phyloP scores from a whole-genome alignment of 2,329 filamentous ascomycete genomes.

The Beauveria sp. region DNA sequence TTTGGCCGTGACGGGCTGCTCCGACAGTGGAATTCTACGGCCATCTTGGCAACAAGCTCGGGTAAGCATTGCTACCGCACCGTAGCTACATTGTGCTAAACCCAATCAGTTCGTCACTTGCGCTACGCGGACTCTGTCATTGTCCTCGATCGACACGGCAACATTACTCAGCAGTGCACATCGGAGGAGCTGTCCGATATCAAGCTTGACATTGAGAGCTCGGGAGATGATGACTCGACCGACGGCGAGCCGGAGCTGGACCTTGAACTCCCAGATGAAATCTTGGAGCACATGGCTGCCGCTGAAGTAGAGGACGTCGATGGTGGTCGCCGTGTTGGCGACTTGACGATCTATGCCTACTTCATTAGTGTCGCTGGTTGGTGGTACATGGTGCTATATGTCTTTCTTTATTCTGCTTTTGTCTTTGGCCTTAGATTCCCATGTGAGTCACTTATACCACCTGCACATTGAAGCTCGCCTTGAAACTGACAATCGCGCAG shows the following conservation, averaged over 20 bases:
- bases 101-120: conserved; percentile 15
- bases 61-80: conserved; percentile 7
- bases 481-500: conserved; percentile 9
- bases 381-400: conserved; percentile 14
- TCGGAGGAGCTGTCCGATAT: conserved; percentile 11
- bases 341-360: conserved; percentile 16
- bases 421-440: conserved; percentile 18
- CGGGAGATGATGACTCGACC: neutral
- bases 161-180: conserved; percentile 17
- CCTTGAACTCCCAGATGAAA: conserved; percentile 14
- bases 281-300: conserved; percentile 12
- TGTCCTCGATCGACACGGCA: conserved; percentile 17
- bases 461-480: neutral
- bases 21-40: conserved; percentile 16
- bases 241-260: neutral
- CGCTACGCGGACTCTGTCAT: conserved; percentile 19
- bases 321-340: conserved; percentile 13
- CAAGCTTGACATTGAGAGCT: neutral
- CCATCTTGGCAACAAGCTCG: conserved; percentile 23
- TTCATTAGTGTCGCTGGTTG: conserved; percentile 16
- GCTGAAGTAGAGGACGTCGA: conserved; percentile 12
- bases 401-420: conserved; percentile 15
- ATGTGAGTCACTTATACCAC: conserved; percentile 10
- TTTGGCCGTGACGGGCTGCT: conserved; percentile 27
- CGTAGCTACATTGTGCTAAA: neutral